Evolutionary conservation across 306 rosid species (phyloP).

Genomic region (Glycine tomentella): DNA sequence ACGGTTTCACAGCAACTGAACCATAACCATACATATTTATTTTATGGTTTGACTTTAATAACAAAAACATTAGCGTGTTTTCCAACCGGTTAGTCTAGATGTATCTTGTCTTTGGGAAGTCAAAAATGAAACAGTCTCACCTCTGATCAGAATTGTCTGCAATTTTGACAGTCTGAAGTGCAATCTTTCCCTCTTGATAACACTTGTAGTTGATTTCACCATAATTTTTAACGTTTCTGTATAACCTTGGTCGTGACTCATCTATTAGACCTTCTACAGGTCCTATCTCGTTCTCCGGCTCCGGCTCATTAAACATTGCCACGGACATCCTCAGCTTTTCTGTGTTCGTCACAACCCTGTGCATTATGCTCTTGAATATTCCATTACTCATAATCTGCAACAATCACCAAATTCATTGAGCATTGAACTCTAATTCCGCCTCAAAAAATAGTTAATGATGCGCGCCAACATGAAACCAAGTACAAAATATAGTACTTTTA

Average conservation of each 20-base stretch:
- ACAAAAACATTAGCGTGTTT: conserved; percentile 5
- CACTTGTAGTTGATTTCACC: conserved; percentile 52
- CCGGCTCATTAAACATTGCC: conserved; percentile 58
- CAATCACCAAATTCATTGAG: not conserved
- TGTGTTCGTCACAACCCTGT: conserved; percentile 57
- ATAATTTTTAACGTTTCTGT: conserved; percentile 54
- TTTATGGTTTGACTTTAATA: no score
- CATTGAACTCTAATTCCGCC: not conserved
- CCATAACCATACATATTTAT: no score
- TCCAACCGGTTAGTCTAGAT: not conserved
- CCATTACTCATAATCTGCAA: conserved; percentile 68
- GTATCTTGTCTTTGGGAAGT: not conserved
- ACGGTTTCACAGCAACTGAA: no score
- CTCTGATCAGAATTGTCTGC: conserved; percentile 15
- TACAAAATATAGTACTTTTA: not conserved
- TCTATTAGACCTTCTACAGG: conserved; percentile 51
- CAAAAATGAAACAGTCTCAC: conserved; percentile 25
- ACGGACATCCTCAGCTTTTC: conserved; percentile 58
- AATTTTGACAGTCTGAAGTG: conserved; percentile 55
- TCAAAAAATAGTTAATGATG: no score
- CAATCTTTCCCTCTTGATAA: conserved; percentile 60
- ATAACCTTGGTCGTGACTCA: conserved; percentile 54
- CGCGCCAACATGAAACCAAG: not conserved
- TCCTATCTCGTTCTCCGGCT: conserved; percentile 59
- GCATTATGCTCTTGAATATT: conserved; percentile 62